Conservation (phyloP, 2,329 filamentous ascomycete species). For the Claviceps humidiphila region DNA sequence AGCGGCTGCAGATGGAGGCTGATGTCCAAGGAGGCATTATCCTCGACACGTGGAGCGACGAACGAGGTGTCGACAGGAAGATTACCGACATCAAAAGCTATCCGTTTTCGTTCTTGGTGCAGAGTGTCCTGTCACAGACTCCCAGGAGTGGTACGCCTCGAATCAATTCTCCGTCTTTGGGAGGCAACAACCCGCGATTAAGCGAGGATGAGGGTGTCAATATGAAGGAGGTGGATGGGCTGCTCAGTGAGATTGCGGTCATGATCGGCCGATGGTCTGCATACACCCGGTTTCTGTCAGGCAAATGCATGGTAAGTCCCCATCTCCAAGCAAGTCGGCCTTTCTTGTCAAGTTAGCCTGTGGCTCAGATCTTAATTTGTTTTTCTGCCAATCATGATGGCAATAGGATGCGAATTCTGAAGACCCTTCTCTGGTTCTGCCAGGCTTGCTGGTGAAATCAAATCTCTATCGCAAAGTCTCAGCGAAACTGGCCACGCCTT, state of each 20-base stretch:
- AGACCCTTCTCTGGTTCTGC: slow-evolving; percentile 48
- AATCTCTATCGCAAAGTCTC: slow-evolving; percentile 68
- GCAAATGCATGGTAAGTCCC: slow-evolving; percentile 62
- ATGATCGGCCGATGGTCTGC: slow-evolving; percentile 93
- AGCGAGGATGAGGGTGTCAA: slow-evolving; percentile 89
- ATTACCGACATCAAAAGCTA: slow-evolving; percentile 96
- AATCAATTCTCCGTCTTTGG: slow-evolving; percentile 61
- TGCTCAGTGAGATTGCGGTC: slow-evolving; percentile 75
- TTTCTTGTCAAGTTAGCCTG: background rate
- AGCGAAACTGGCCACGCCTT: slow-evolving; percentile 61
- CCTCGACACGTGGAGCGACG: slow-evolving; percentile 89
- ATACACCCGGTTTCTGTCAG: slow-evolving; percentile 77
- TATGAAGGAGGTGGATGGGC: slow-evolving; percentile 86
- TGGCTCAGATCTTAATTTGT: background rate
- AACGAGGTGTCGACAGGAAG: slow-evolving; percentile 69
- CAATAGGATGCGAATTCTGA: slow-evolving; percentile 38
- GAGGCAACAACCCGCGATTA: slow-evolving; percentile 39
- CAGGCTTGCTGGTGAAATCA: slow-evolving; percentile 64
- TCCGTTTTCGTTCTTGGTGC: slow-evolving; percentile 90
- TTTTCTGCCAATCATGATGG: background rate
- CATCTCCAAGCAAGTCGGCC: background rate
- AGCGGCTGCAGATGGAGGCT: slow-evolving; percentile 83
- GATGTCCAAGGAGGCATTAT: slow-evolving; percentile 95
- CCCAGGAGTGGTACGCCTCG: slow-evolving; percentile 52
- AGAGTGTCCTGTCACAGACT: slow-evolving; percentile 73